These are phyloP conservation scores for Pichia scutulata DNA, from an alignment of 805 yeast species.

Conservation along the genomic window DNA sequence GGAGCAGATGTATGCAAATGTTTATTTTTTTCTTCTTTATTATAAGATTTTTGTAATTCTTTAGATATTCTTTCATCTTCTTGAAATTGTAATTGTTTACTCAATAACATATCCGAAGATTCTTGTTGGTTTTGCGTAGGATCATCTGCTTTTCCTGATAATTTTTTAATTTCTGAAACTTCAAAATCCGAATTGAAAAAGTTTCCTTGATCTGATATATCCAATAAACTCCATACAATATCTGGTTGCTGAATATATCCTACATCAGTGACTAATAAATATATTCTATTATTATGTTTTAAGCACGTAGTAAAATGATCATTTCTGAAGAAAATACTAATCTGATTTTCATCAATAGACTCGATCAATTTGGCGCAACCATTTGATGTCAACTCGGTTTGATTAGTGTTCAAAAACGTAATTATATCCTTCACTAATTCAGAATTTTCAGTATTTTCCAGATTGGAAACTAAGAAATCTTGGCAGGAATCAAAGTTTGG, in stretches of 20 bases:
- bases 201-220: constrained; percentile 53
- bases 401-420: constrained; percentile 48
- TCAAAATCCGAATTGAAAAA: constrained; percentile 36
- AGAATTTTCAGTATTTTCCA: constrained; percentile 9
- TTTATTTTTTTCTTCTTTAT: background rate
- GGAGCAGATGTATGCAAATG: background rate
- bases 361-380: constrained; percentile 48
- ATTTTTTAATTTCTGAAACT: background rate
- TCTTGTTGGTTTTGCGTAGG: constrained; percentile 1
- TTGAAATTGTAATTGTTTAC: constrained; percentile 26
- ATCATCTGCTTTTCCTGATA: background rate
- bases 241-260: constrained; percentile 42
- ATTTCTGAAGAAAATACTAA: constrained; percentile 76
- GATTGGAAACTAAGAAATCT: constrained; percentile 20
- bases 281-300: constrained; percentile 44
- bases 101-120: constrained; percentile 20
- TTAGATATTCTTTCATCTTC: constrained; percentile 28
- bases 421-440: constrained; percentile 5
- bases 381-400: constrained; percentile 65
- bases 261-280: constrained; percentile 63
- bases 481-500: constrained; percentile 25
- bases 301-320: constrained; percentile 69
- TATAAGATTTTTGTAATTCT: constrained; percentile 19
- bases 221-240: constrained; percentile 83
- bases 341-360: constrained; percentile 35